Conservation (phyloP, 2,329 filamentous ascomycete species). For the Ophiosphaerella korrae region DNA sequence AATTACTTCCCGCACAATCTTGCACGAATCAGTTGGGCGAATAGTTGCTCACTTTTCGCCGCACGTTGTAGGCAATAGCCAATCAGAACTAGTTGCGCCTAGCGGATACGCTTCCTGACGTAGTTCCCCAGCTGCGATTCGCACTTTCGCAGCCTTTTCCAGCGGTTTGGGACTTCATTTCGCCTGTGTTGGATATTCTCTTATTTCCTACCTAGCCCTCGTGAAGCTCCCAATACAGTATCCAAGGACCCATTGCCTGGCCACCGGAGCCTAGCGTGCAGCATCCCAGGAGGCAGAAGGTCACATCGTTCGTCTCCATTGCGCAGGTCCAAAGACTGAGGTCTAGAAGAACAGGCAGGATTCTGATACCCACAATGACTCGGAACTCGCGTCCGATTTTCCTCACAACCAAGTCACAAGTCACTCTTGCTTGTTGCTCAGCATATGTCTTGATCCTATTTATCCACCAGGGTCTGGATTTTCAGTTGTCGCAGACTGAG, state of each 20-base stretch:
- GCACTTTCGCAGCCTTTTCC: slow-evolving; percentile 14
- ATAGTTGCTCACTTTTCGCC: slow-evolving; percentile 20
- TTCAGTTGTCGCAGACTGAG: slow-evolving; percentile 4
- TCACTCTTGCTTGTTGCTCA: slow-evolving; percentile 3
- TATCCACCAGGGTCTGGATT: not conserved
- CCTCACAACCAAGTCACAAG: slow-evolving; percentile 6
- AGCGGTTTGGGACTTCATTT: slow-evolving; percentile 17
- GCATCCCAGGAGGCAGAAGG: slow-evolving; percentile 11
- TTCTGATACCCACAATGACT: slow-evolving; percentile 9
- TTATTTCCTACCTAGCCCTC: slow-evolving; percentile 10
- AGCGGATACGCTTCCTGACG: slow-evolving; percentile 4
- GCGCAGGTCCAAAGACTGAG: slow-evolving; percentile 2
- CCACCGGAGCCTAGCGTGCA: slow-evolving; percentile 6
- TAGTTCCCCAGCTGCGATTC: slow-evolving; percentile 6
- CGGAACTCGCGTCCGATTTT: slow-evolving; percentile 7
- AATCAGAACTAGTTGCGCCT: not conserved
- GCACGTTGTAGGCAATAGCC: slow-evolving; percentile 18
- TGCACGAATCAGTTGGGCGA: slow-evolving; percentile 24
- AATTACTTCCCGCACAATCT: slow-evolving; percentile 25
- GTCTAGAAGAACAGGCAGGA: slow-evolving; percentile 6
- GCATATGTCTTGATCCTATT: not conserved
- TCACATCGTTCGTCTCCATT: slow-evolving; percentile 13
- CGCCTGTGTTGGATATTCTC: slow-evolving; percentile 15
- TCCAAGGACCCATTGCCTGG: slow-evolving; percentile 17
- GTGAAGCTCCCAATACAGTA: slow-evolving; percentile 13